Evolutionary conservation across 257 asterid species (phyloP), one percentile per base, ranked within the genome.

Genomic region (Striga asiatica): DNA sequence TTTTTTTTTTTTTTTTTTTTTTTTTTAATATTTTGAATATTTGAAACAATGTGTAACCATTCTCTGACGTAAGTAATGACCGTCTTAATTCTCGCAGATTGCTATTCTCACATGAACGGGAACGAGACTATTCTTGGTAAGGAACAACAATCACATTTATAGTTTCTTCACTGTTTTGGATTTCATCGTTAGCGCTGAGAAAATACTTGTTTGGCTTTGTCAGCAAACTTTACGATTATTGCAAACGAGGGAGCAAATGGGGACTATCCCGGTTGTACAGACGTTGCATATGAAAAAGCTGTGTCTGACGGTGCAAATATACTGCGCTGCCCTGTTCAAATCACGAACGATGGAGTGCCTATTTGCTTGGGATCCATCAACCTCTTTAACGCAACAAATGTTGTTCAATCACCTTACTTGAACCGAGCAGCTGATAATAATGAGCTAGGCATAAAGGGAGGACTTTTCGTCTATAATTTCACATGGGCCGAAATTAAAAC

Each of bases 181-280:
- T n/a, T n/a, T n/a, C n/a, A n/a, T n/a, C n/a, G n/a, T n/a, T n/a
- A n/a, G n/a, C n/a, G n/a, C n/a, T n/a, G n/a, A n/a, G n/a, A n/a
- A n/a, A n/a, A n/a, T n/a, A n/a, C n/a, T n/a, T n/a, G n/a, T n/a
- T n/a, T n/a, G n/a, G n/a, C n/a, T n/a, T n/a, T n/a, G n/a, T n/a
- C n/a, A n/a, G n/a, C n/a, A 25, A 52, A 66, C 5, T 22, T 82
- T 65, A 69, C 58, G 82, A 70, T 91, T 18, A 76, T 87, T 60
- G 59, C 98, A 49, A 27, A 58, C 13, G 95, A 87, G 78, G 98
- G 97, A 72, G 94, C 94, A 51, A 84, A 96, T 61, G 98, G 96
- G 25, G 75, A 60, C 35, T 84, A 75, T 66, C 94, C 98, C 31
- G 96, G 94, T n/a, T 84, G 96, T 63, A 91, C 96, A 3, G 68